Conservation (phyloP, 805 yeast genomes). For the Saccharomycopsis sp. region DNA sequence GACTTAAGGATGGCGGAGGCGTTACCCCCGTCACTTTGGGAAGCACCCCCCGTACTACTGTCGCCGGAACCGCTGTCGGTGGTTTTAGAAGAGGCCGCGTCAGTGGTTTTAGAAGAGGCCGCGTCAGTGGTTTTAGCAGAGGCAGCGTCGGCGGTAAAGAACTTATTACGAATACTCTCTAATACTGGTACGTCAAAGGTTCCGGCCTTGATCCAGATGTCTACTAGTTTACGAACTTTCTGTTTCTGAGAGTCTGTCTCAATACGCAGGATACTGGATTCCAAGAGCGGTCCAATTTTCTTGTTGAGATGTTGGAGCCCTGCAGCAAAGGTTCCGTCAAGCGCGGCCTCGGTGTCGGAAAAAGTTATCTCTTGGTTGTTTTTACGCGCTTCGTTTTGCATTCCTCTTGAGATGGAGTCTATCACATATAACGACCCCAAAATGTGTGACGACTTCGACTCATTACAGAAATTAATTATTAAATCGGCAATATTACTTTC, state of each 20-base stretch:
- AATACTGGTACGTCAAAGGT: conserved; percentile 62
- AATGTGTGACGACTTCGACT: conserved; percentile 73
- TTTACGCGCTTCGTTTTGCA: conserved; percentile 65
- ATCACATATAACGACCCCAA: conserved; percentile 86
- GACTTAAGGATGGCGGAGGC: conserved; percentile 66
- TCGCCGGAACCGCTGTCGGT: conserved; percentile 23
- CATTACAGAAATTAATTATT: conserved; percentile 61
- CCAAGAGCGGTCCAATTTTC: conserved; percentile 55
- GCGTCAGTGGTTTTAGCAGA: conserved; percentile 6
- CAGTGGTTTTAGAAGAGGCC: conserved; percentile 44
- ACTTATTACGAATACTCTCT: conserved; percentile 47
- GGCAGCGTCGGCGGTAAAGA: conserved; percentile 34
- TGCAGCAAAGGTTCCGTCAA: conserved; percentile 67
- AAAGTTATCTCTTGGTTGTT: conserved; percentile 9
- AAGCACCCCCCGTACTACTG: too few species aligned
- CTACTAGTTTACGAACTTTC: conserved; percentile 77
- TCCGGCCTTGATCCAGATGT: conserved; percentile 84
- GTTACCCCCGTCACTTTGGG: conserved; percentile 36
- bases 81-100: conserved; percentile 22
- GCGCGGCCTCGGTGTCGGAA: conserved; percentile 31
- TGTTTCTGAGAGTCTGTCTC: conserved; percentile 53
- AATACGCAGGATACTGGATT: conserved; percentile 48
- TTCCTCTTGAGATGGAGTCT: conserved; percentile 86
- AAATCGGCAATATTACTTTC: conserved; percentile 52
- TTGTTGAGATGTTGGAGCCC: conserved; percentile 62